Percentiles rank a stretch among this genome's conserved stretches.
phyloP scores from a whole-genome alignment of 148 eudicot genomes.

The Pouteria glomerata region DNA sequence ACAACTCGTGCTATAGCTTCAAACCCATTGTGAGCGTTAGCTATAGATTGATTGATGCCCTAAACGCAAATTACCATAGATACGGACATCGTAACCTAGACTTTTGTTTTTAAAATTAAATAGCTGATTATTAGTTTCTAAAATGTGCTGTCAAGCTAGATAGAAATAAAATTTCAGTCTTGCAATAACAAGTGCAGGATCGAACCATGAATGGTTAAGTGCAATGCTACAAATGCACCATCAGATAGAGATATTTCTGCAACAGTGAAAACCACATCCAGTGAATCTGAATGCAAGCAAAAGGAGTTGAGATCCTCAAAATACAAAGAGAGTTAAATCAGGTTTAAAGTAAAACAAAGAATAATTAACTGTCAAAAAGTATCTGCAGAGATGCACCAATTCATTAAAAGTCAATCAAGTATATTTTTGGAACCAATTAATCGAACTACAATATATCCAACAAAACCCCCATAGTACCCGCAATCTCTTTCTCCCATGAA shows the following conservation, averaged over 20 bases:
- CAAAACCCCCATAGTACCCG: neutral
- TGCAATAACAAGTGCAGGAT: neutral
- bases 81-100: neutral
- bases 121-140: neutral
- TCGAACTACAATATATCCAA: neutral
- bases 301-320: neutral
- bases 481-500: neutral
- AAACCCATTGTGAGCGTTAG: neutral
- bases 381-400: neutral
- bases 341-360: neutral
- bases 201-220: slow-evolving; percentile 21
- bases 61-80: neutral
- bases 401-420: neutral
- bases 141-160: neutral
- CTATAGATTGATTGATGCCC: neutral
- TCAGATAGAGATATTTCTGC: slow-evolving; percentile 20
- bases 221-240: slow-evolving; percentile 17
- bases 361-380: neutral
- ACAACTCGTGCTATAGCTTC: no score
- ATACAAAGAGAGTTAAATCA: neutral
- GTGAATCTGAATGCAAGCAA: slow-evolving; percentile 5
- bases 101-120: neutral
- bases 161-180: neutral
- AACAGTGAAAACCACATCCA: slow-evolving; percentile 13
- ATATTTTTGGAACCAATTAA: neutral